Conservation (phyloP, 2,329 filamentous ascomycete genomes). For the Lachnum nothofagi region DNA sequence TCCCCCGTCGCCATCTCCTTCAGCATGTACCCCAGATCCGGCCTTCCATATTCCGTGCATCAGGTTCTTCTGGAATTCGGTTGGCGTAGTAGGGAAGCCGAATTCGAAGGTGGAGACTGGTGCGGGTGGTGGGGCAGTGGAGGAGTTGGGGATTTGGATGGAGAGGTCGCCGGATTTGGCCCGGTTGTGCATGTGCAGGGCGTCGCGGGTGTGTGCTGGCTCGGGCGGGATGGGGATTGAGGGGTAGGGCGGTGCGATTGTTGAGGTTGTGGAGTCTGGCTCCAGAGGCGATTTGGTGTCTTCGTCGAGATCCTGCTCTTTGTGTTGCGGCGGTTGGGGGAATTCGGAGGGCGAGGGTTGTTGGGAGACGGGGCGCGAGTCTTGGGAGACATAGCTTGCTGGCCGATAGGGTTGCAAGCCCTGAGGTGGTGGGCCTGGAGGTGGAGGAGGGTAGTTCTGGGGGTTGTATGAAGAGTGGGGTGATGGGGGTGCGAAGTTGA, state of each 20-base stretch:
- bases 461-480: constrained; percentile 34
- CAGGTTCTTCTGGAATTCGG: constrained; percentile 80
- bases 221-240: constrained; percentile 11
- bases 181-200: constrained; percentile 11
- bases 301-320: not conserved
- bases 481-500: constrained; percentile 53
- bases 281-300: not conserved
- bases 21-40: constrained; percentile 82
- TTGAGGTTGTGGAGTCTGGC: constrained; percentile 12
- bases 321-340: constrained; percentile 1
- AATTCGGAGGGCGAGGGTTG: constrained; percentile 14
- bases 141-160: constrained; percentile 21
- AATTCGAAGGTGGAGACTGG: constrained; percentile 57
- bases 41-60: constrained; percentile 92
- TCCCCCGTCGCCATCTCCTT: constrained; percentile 74
- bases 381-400: constrained; percentile 20
- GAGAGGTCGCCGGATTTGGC: constrained; percentile 24
- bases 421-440: constrained; percentile 22
- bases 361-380: constrained; percentile 7
- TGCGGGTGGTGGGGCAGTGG: not conserved
- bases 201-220: constrained; percentile 22
- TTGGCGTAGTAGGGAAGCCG: constrained; percentile 78
- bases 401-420: constrained; percentile 21
- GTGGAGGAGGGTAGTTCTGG: constrained; percentile 26
- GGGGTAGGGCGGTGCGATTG: constrained; percentile 1